Evolutionary conservation across 441 rosid genomes (phyloP), one percentile per base, ranked within the genome.

Genomic region (Jatropha multifida): DNA sequence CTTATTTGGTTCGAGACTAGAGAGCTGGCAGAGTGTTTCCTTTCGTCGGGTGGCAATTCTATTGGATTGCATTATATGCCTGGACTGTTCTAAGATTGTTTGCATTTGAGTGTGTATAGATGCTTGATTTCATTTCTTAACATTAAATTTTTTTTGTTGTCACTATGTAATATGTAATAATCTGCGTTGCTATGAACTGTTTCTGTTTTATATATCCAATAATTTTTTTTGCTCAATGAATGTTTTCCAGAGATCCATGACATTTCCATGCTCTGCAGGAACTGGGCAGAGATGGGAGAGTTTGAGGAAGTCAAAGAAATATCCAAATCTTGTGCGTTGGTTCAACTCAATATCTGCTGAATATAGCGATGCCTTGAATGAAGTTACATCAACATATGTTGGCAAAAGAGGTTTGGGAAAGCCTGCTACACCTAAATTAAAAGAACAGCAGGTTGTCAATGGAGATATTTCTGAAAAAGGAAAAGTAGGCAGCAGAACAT

Each of bases 241-340:
- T 60, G 58, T 64, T 73, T 40, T 62, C 17, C 54, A 27, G 68
- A 4, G 40, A 71, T 68, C 11, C 27, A 42, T 66, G 12, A 73
- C 58, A n/a, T 42, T 44, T 17, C 17, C 41, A 48, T 80, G 20
- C 51, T 60, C 69, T 70, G n/a, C 79, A 95, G 99, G 90, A 75
- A 69, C 86, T 48, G 95, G 98, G 55, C 84, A 68, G 65, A 89
- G 99, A 85, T 92, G 99, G 98, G 99, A 95, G 46, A 90, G 97
- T 78, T 76, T 90, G 69, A 95, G 93, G 84, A 95, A 90, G 85
- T 90, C 97, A 27, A 95, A 89, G 81, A 95, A 95, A 88, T 92
- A 88, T 81, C 91, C 78, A 74, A 88, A 85, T 70, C 83, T 93
- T 7, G 91, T 82, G 23, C 85, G 99, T 15, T 95, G 97, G 98